Conservation (phyloP, 441 rosid genomes). For the Pelargonium myrrhifolium region DNA sequence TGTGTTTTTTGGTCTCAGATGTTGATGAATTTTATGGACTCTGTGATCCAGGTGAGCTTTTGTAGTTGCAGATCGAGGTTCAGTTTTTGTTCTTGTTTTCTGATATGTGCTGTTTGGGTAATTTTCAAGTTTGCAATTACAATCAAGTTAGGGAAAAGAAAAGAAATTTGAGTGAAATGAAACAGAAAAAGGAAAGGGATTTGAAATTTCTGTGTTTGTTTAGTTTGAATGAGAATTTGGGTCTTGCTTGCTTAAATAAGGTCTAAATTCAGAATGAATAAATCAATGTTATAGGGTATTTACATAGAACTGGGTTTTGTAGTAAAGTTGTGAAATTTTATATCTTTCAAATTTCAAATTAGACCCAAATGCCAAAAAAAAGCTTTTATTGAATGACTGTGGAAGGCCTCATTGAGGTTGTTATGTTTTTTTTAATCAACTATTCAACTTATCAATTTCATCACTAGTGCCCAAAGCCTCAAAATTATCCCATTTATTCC, state of each 20-base stretch:
- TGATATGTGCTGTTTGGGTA: not conserved
- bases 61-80: not conserved
- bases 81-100: not conserved
- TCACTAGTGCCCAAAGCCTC: too few relatives aligned
- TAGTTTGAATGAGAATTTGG: not conserved
- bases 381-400: too few relatives aligned
- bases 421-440: too few relatives aligned
- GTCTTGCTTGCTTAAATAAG: not conserved
- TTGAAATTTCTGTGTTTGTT: not conserved
- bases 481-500: too few relatives aligned
- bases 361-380: too few relatives aligned
- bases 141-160: not conserved
- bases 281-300: not conserved
- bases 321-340: too few relatives aligned
- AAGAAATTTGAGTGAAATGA: too few relatives aligned
- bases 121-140: not conserved
- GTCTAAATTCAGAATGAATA: not conserved
- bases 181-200: too few relatives aligned
- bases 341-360: too few relatives aligned
- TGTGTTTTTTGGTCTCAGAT: slow-evolving; percentile 37
- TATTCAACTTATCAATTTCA: too few relatives aligned
- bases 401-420: too few relatives aligned
- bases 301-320: not conserved
- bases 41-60: slow-evolving; percentile 84
- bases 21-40: slow-evolving; percentile 79